Percentiles rank a stretch among this genome's conserved stretches.
Evolutionary conservation across 352 stramenopile genomes (phyloP).

Genomic region (Globisporangium paroecandrum): DNA sequence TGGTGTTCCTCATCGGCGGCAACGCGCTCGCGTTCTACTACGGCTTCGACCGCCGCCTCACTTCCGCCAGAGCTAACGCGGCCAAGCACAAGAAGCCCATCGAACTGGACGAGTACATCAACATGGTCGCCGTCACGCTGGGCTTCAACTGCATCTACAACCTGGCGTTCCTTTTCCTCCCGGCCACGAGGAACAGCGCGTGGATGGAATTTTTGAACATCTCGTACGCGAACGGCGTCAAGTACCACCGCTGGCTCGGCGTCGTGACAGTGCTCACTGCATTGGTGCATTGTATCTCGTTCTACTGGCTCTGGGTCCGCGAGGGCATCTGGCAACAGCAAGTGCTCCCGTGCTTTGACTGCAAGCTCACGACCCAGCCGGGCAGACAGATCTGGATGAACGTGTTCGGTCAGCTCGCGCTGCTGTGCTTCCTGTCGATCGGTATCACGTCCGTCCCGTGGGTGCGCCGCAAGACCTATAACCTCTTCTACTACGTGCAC

Average conservation of each 20-base stretch:
- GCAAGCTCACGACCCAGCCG: conserved; percentile 17
- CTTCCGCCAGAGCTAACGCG: background rate
- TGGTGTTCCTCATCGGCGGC: conserved; percentile 21
- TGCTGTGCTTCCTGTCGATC: conserved; percentile 40
- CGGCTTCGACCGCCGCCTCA: conserved; percentile 13
- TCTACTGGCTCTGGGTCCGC: conserved; percentile 30
- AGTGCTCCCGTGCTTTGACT: conserved; percentile 44
- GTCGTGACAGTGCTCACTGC: conserved; percentile 32
- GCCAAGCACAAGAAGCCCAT: conserved; percentile 14
- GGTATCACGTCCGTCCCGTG: conserved; percentile 35
- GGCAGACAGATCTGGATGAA: conserved; percentile 45
- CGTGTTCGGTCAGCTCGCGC: conserved; percentile 38
- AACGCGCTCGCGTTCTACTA: conserved; percentile 30
- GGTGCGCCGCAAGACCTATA: conserved; percentile 39
- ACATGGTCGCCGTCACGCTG: conserved; percentile 27
- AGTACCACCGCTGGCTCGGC: conserved; percentile 53
- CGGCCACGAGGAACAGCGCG: conserved; percentile 36
- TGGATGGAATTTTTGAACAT: conserved; percentile 65
- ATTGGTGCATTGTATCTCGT: conserved; percentile 30
- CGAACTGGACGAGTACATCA: conserved; percentile 21
- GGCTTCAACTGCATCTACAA: conserved; percentile 46
- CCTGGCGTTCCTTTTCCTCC: conserved; percentile 48
- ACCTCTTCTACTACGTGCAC: conserved; percentile 44
- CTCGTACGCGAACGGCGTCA: conserved; percentile 47
- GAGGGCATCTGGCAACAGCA: conserved; percentile 22